These are phyloP conservation scores for Dendrobium huoshanense DNA, from an alignment of 106 monocot species.

Conservation along the genomic window DNA sequence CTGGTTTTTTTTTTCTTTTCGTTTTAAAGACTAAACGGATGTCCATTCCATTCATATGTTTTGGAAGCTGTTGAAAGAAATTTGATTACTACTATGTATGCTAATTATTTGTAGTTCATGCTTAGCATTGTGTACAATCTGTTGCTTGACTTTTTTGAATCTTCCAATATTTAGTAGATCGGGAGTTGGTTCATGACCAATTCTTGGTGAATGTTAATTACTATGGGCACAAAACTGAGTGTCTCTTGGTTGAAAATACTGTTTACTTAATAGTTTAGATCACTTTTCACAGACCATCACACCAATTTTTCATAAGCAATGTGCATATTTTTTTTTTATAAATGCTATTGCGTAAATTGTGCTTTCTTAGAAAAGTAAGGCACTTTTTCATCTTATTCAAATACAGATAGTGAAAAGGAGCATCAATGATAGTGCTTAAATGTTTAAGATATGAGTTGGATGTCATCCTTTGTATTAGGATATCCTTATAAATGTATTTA, in stretches of 20 bases:
- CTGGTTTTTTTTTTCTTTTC: background rate
- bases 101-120: background rate
- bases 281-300: background rate
- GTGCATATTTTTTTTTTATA: background rate
- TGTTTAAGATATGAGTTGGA: background rate
- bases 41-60: background rate
- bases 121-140: background rate
- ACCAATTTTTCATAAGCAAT: background rate
- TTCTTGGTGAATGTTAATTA: background rate
- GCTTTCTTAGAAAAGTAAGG: background rate
- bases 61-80: background rate
- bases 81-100: background rate
- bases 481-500: background rate
- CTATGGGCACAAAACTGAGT: background rate
- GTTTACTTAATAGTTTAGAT: background rate
- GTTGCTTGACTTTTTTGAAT: background rate
- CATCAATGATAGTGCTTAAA: background rate
- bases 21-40: background rate
- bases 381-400: background rate
- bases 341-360: background rate
- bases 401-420: background rate
- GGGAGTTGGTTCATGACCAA: background rate
- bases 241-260: background rate
- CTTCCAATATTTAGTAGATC: background rate
- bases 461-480: background rate